Evolutionary conservation across 2,329 filamentous ascomycete genomes (phyloP), one percentile per base, ranked within the genome.

Genomic region (Samsoniella hepiali): DNA sequence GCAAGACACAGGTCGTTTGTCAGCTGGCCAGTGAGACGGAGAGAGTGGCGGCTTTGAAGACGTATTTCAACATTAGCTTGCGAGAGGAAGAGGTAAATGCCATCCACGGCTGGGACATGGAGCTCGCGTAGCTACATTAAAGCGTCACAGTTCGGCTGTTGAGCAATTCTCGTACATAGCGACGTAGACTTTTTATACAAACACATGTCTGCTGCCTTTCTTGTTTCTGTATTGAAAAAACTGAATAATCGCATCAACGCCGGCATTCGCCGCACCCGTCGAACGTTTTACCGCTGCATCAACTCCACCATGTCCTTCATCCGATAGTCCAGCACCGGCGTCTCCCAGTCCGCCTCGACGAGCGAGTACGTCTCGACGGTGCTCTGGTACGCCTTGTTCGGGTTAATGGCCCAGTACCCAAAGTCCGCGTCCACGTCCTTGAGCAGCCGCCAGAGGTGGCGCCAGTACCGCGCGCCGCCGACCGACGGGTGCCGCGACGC

Each of bases 361-460:
- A 90, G 74, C 2, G 83, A 82, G 70, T 90, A 90, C 13, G 80
- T 79, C 76, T 90, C 87, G 38, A 75, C 77, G 56, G 76, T 79
- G 71, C 87, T 80, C 44, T 82, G 77, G 63, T 80, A 80, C 10
- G 86, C 84, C 73, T 90, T 90, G 54, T 84, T 78, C 45, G 87
- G 84, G 74, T 90, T 90, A 67, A 90, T 71, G 17, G 87, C 87
- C 88, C 88, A 90, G 73, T 90, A 90, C 7, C 84, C 88, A 76
- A 88, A 88, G 68, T 89, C 87, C 10, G 84, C 84, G 68, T 88
- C 85, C 58, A 85, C 73, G 3, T 76, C 73, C 69, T 81, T 80
- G 63, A 90, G 77, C 72, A 82, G 88, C 34, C 77, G 78, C 76
- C 88, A 76, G 72, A 90, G 72, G 71, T 89, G 85, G 50, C 76